Evolutionary conservation across 129 eudicot genomes (phyloP).

Genomic region (Apium graveolens): DNA sequence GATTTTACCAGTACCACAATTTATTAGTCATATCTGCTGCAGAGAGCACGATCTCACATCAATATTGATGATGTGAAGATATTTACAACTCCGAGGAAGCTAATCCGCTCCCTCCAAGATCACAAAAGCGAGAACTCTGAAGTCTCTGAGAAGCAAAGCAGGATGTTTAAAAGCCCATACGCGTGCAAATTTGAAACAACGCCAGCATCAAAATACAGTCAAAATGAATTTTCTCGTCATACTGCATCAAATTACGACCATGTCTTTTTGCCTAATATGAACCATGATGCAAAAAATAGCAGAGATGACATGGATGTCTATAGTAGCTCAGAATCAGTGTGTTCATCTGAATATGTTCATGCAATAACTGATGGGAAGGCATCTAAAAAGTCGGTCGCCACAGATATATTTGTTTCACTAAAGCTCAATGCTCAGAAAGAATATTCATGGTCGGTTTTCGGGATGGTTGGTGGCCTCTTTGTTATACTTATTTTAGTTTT

Average conservation of each 20-base stretch:
- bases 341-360: conserved; percentile 48
- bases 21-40: conserved; percentile 18
- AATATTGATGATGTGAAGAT: conserved; percentile 52
- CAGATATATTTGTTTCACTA: conserved; percentile 15
- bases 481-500: conserved; percentile 36
- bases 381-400: conserved; percentile 21
- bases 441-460: conserved; percentile 2
- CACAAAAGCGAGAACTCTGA: conserved; percentile 29
- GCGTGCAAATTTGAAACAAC: conserved; percentile 30
- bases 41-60: conserved; percentile 46
- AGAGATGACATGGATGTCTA: conserved; percentile 32
- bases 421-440: conserved; percentile 6
- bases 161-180: conserved; percentile 41
- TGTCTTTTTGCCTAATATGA: conserved; percentile 16
- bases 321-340: conserved; percentile 57
- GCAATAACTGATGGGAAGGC: conserved; percentile 7
- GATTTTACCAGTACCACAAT: neutral
- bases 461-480: conserved; percentile 27
- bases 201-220: conserved; percentile 19
- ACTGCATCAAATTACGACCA: conserved; percentile 29
- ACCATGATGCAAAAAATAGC: conserved; percentile 8
- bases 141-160: conserved; percentile 34
- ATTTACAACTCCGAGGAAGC: conserved; percentile 65
- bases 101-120: conserved; percentile 69
- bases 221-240: neutral